These are phyloP conservation scores for Wickerhamomyces sp. DNA, from an alignment of 1,139 yeast species.

Conservation along the genomic window DNA sequence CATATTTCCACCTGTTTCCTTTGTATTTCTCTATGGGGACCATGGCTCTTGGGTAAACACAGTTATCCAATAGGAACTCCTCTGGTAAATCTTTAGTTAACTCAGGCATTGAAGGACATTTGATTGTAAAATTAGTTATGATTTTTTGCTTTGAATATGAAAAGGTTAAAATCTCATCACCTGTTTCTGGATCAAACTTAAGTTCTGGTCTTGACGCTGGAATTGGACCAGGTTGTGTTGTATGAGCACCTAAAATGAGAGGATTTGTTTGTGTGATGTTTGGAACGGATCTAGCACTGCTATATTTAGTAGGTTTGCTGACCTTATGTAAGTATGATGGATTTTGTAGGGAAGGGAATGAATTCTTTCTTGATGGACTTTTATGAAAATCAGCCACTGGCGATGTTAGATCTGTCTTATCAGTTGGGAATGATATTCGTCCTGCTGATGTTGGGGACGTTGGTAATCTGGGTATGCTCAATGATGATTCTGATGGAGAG, in stretches of 20 bases:
- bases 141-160: constrained; percentile 26
- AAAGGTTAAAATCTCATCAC: constrained; percentile 25
- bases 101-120: constrained; percentile 27
- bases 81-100: constrained; percentile 28
- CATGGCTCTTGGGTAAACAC: constrained; percentile 42
- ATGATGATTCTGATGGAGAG: no score
- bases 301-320: not conserved
- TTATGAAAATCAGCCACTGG: no score
- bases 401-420: no score
- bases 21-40: constrained; percentile 34
- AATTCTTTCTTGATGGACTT: no score
- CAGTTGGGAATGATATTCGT: no score
- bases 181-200: constrained; percentile 18
- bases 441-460: no score
- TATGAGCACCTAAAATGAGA: constrained; percentile 7
- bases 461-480: no score
- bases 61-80: constrained; percentile 34
- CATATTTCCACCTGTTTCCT: constrained; percentile 41
- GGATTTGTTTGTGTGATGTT: not conserved
- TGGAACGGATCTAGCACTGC: constrained; percentile 11
- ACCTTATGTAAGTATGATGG: not conserved
- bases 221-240: constrained; percentile 28
- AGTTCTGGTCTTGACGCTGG: constrained; percentile 26
- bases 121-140: constrained; percentile 22
- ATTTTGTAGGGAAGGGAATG: no score